A percentile compares a stretch with the other conserved stretches of the same genome.
Evolutionary conservation across 345 rosid genomes (phyloP).

Genomic region (Atalantia buxifolia): DNA sequence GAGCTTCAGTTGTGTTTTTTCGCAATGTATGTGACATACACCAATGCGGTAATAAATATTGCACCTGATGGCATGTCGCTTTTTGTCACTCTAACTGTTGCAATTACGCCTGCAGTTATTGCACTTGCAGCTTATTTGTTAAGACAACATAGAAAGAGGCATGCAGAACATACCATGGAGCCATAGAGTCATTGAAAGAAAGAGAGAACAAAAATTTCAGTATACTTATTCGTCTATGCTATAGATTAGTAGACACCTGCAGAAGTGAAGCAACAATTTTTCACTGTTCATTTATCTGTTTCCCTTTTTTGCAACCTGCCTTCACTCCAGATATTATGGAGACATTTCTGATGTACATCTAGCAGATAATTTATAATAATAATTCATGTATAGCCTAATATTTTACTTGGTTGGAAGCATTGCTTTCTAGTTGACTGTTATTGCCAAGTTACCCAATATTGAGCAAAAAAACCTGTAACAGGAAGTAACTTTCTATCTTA

Average conservation of each 20-base stretch:
- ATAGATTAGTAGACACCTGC: not conserved
- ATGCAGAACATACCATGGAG: not conserved
- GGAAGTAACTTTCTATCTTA: no score
- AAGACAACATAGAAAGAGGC: not conserved
- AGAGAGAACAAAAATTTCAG: not conserved
- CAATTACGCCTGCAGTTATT: constrained; percentile 19
- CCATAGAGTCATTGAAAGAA: not conserved
- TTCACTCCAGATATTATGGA: not conserved
- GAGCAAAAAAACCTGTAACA: no score
- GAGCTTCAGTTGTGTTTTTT: constrained; percentile 46
- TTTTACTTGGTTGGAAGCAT: not conserved
- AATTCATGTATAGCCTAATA: not conserved
- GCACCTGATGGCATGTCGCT: constrained; percentile 25
- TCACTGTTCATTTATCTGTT: not conserved
- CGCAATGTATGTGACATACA: constrained; percentile 34
- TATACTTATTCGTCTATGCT: not conserved
- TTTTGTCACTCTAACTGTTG: constrained; percentile 18
- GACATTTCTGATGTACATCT: not conserved
- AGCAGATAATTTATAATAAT: not conserved
- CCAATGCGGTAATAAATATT: constrained; percentile 24
- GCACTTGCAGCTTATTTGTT: not conserved
- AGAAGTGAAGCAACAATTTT: not conserved
- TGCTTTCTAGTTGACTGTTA: not conserved
- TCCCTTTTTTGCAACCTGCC: not conserved
- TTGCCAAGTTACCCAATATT: not conserved